Conservation (phyloP, 2,329 filamentous ascomycete species). For the Ascochyta lentis region DNA sequence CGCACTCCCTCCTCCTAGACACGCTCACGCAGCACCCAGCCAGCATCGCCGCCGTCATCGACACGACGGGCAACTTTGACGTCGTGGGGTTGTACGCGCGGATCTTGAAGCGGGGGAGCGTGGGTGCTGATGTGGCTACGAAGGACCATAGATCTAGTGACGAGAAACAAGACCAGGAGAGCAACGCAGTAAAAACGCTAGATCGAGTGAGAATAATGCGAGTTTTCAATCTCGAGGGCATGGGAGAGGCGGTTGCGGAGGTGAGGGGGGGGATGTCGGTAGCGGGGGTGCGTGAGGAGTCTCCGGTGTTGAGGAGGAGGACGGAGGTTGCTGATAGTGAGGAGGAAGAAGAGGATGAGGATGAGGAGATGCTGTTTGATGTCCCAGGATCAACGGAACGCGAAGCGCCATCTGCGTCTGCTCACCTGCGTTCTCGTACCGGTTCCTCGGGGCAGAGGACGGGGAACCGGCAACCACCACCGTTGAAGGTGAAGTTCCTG, state of each 20-base stretch:
- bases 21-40: conserved; percentile 20
- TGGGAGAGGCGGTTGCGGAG: conserved; percentile 56
- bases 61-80: conserved; percentile 56
- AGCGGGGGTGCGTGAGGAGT: conserved; percentile 19
- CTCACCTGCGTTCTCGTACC: neutral
- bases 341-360: conserved; percentile 46
- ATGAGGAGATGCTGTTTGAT: conserved; percentile 52
- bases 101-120: conserved; percentile 30
- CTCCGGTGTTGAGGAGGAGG: conserved; percentile 16
- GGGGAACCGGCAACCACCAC: no score
- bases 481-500: conserved; percentile 18
- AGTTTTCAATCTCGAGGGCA: conserved; percentile 58
- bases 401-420: neutral
- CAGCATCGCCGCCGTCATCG: conserved; percentile 52
- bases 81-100: conserved; percentile 49
- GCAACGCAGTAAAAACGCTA: conserved; percentile 20
- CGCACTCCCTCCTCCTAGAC: neutral
- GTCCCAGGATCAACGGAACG: neutral
- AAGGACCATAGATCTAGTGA: no score
- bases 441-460: no score
- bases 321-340: conserved; percentile 45
- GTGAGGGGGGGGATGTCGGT: conserved; percentile 36
- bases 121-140: neutral
- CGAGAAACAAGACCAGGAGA: neutral
- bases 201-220: conserved; percentile 58